phyloP scores from a whole-genome alignment of 1,139 yeast species.

The Debaryomyces coudertii region DNA sequence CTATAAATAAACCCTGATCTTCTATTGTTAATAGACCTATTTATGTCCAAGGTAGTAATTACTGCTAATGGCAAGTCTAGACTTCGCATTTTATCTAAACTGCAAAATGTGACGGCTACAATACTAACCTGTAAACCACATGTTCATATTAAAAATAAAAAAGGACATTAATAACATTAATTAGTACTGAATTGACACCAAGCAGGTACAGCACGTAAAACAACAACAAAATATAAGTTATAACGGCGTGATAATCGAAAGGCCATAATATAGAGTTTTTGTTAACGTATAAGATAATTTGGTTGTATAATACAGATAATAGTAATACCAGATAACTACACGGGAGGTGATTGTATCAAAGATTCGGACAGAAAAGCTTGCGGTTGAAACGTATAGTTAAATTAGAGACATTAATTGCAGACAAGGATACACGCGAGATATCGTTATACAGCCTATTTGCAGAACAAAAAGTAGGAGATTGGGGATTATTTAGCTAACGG shows the following conservation, averaged over 20 bases:
- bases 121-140: constrained; percentile 1
- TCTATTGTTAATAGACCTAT: background rate
- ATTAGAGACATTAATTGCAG: background rate
- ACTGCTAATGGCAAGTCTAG: background rate
- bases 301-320: background rate
- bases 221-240: background rate
- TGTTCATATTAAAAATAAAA: constrained; percentile 5
- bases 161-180: constrained; percentile 3
- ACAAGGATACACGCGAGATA: background rate
- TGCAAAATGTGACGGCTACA: constrained; percentile 4
- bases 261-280: background rate
- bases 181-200: background rate
- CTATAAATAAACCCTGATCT: constrained; percentile 2
- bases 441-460: background rate
- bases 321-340: background rate
- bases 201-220: background rate
- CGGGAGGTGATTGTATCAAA: background rate
- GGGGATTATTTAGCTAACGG: background rate
- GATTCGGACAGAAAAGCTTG: background rate
- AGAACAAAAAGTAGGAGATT: background rate
- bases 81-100: constrained; percentile 6
- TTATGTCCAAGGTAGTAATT: background rate
- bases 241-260: background rate
- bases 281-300: background rate
- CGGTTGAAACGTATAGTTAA: constrained; percentile 1